Base-by-base conservation (phyloP, 2,329 filamentous ascomycete genomes). In the Aspergillus felis region DNA sequence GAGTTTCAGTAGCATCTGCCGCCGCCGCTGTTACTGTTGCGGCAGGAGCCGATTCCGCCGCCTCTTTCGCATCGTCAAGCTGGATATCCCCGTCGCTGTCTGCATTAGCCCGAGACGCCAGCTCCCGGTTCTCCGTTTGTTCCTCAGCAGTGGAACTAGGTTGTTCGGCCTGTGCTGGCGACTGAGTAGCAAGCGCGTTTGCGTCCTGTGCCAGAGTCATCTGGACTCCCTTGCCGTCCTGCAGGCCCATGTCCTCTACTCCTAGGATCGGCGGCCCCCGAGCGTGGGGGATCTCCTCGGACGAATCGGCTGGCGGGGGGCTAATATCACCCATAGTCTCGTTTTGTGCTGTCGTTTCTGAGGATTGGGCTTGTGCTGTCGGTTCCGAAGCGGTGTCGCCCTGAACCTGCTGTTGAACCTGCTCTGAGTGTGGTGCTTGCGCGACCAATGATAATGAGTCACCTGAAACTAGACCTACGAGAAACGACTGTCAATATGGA, bases 261-360 rank as follows among this genome's bases (percentile, higher is more conserved):
- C 92, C 93, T 52, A 97, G 89, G 64, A 91, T 83, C 29, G 91
- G 86, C 0, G 94, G 94, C 0, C 93, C 93, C 44, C 91, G 83
- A 0, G 90, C 91, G 74, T 96, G 91, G 4, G 92, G 90, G 2
- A 77, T 68, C 53, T 86, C 81, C 58, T 90, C 87, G 7, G 84
- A 82, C 6, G 84, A 81, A 17, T 83, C 82, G 29, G 77, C 74
- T 41, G 78, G 74, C 55, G 66, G 59, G 17, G 58, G 71, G 50
- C 20, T 56, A 53, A 42, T 55, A 56, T 50, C 60, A 56, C 53
- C 63, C 54, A 61, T 58, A 53, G 59, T 56, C 57, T 61, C 67
- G 29, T 64, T 61, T 38, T 69, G 66, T 10, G 61, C 55, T 7
- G 60, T 56, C 7, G 47, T 4, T 7, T 53, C 35, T n/a, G 48